Conservation (phyloP, 495 filamentous ascomycete genomes). For the Penicillium silybi region DNA sequence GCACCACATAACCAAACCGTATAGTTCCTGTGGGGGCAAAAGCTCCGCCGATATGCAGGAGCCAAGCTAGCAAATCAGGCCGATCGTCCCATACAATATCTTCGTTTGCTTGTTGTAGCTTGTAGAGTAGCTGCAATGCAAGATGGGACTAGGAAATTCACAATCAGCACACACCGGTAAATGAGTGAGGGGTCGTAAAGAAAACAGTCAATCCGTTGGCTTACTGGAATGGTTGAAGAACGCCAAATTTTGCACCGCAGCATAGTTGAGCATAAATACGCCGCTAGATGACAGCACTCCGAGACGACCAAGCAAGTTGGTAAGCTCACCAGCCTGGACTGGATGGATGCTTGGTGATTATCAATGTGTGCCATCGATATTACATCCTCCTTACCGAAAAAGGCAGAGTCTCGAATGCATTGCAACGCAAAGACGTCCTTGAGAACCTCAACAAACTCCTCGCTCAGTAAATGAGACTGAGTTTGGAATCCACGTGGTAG, state of each 20-base stretch:
- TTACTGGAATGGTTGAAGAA: slow-evolving; percentile 30
- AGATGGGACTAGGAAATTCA: slow-evolving; percentile 24
- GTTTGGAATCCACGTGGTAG: slow-evolving; percentile 28
- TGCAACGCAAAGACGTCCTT: slow-evolving; percentile 34
- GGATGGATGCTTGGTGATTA: slow-evolving; percentile 37
- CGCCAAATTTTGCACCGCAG: slow-evolving; percentile 38
- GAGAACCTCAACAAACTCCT: slow-evolving; percentile 29
- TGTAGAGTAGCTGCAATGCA: slow-evolving; percentile 29
- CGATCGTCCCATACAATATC: slow-evolving; percentile 24
- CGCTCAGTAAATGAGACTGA: slow-evolving; percentile 14
- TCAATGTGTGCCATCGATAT: slow-evolving; percentile 32
- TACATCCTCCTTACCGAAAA: slow-evolving; percentile 16
- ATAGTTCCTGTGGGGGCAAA: slow-evolving; percentile 29
- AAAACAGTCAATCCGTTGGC: background rate
- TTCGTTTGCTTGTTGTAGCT: slow-evolving; percentile 22
- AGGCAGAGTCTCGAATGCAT: slow-evolving; percentile 29
- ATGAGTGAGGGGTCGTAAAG: background rate
- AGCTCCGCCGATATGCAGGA: slow-evolving; percentile 36
- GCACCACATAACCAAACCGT: slow-evolving; percentile 25
- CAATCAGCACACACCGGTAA: background rate
- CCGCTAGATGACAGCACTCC: slow-evolving; percentile 34
- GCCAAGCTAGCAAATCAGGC: slow-evolving; percentile 31
- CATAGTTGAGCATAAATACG: slow-evolving; percentile 34
- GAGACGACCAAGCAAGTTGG: slow-evolving; percentile 14
- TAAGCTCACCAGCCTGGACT: slow-evolving; percentile 29